phyloP scores from a whole-genome alignment of 306 rosid genomes.

The Adenanthera pavonina region DNA sequence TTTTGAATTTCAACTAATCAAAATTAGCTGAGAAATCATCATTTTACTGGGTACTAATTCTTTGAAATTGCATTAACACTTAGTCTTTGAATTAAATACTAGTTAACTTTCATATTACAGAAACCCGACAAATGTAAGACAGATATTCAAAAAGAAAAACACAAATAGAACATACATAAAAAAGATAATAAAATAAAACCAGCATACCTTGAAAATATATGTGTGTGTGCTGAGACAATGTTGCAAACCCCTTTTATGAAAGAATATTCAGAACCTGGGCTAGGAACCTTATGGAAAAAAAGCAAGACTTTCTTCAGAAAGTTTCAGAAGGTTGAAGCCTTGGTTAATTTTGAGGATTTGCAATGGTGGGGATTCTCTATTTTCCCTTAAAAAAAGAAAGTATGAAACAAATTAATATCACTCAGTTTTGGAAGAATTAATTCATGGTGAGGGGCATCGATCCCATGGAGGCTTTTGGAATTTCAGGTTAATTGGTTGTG shows the following conservation, averaged over 20 bases:
- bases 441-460: constrained; percentile 38
- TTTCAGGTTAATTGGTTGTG: constrained; percentile 58
- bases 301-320: constrained; percentile 25
- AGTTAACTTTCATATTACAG: constrained; percentile 3
- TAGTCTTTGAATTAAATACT: background rate
- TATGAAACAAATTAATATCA: constrained; percentile 43
- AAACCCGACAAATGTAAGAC: background rate
- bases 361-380: constrained; percentile 40
- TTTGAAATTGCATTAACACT: too few species aligned
- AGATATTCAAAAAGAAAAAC: background rate
- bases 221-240: background rate
- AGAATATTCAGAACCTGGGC: constrained; percentile 8
- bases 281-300: background rate
- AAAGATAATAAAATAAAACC: background rate
- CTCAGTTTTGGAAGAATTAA: constrained; percentile 48
- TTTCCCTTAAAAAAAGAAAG: constrained; percentile 50
- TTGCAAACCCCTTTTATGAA: constrained; percentile 20
- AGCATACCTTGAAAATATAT: constrained; percentile 45
- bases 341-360: constrained; percentile 38
- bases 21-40: too few species aligned
- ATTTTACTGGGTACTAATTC: too few species aligned
- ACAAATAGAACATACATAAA: background rate
- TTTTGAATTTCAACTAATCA: too few species aligned
- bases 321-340: constrained; percentile 40
- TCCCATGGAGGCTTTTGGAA: constrained; percentile 51